Evolutionary conservation across 1,284 basidiomycete genomes (phyloP).

Genomic region (Polyporus tsugae): DNA sequence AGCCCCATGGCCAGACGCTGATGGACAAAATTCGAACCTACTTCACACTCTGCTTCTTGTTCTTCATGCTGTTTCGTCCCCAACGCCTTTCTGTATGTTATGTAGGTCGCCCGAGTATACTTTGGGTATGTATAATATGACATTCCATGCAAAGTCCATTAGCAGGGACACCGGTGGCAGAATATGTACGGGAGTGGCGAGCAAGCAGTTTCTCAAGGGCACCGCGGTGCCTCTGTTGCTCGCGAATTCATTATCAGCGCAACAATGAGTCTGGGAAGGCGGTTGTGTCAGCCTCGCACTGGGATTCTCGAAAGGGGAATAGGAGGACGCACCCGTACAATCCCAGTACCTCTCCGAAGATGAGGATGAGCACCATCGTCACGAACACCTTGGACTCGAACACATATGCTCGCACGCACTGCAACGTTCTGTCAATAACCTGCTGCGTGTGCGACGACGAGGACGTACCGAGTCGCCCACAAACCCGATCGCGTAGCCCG

Average conservation of each 20-base stretch:
- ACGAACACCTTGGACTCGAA: conserved; percentile 94
- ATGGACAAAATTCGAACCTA: neutral
- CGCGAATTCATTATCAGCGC: conserved; percentile 88
- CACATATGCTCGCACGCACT: conserved; percentile 80
- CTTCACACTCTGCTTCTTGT: neutral
- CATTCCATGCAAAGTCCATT: conserved; percentile 24
- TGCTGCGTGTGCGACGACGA: conserved; percentile 1
- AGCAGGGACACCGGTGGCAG: conserved; percentile 10
- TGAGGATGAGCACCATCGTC: conserved; percentile 89
- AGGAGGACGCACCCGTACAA: conserved; percentile 74
- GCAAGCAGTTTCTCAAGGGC: conserved; percentile 24
- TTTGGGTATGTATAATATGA: conserved; percentile 32
- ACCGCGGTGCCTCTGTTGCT: conserved; percentile 47
- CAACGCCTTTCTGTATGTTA: conserved; percentile 6
- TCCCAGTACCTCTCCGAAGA: conserved; percentile 94
- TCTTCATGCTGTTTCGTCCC: neutral
- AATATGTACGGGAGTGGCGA: neutral
- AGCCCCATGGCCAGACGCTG: conserved; percentile 28
- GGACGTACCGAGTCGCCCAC: conserved; percentile 90
- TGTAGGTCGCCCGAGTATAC: neutral
- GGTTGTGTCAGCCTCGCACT: neutral
- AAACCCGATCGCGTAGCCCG: conserved; percentile 96
- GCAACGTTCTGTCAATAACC: neutral
- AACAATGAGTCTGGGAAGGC: conserved; percentile 74
- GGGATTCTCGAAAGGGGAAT: neutral